These are phyloP conservation scores for Talaromyces rugulosus DNA, from an alignment of 2,329 filamentous ascomycete species.

Conservation along the genomic window DNA sequence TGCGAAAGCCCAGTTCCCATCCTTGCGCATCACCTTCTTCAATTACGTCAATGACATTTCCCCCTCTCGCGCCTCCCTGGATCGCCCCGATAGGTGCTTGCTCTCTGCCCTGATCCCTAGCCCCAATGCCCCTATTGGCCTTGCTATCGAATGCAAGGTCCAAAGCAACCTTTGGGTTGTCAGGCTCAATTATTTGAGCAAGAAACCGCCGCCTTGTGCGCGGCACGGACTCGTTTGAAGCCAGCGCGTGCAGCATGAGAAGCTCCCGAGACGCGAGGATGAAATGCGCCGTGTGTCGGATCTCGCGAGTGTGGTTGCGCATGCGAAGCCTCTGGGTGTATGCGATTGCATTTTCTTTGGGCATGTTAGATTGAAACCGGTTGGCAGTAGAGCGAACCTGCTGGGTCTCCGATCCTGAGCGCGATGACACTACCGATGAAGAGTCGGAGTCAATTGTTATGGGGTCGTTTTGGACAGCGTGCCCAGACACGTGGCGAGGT, in stretches of 20 bases:
- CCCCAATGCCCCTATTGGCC: neutral
- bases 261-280: slow-evolving; percentile 37
- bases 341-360: neutral
- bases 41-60: slow-evolving; percentile 5
- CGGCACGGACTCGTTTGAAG: slow-evolving; percentile 31
- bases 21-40: slow-evolving; percentile 4
- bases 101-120: neutral
- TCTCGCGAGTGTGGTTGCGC: slow-evolving; percentile 22
- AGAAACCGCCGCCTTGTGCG: slow-evolving; percentile 35
- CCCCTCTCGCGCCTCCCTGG: neutral
- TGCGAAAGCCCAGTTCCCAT: neutral
- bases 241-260: slow-evolving; percentile 36
- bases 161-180: slow-evolving; percentile 16
- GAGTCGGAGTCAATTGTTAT: neutral
- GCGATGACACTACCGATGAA: neutral
- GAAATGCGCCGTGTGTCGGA: slow-evolving; percentile 34
- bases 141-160: neutral
- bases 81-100: neutral
- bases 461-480: neutral
- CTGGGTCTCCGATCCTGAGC: neutral
- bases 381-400: neutral
- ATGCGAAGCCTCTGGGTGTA: neutral
- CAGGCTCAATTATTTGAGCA: slow-evolving; percentile 29
- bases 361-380: neutral
- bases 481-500: neutral